Conservation (phyloP, 768 basidiomycete species). For the Auriscalpium microsporum region DNA sequence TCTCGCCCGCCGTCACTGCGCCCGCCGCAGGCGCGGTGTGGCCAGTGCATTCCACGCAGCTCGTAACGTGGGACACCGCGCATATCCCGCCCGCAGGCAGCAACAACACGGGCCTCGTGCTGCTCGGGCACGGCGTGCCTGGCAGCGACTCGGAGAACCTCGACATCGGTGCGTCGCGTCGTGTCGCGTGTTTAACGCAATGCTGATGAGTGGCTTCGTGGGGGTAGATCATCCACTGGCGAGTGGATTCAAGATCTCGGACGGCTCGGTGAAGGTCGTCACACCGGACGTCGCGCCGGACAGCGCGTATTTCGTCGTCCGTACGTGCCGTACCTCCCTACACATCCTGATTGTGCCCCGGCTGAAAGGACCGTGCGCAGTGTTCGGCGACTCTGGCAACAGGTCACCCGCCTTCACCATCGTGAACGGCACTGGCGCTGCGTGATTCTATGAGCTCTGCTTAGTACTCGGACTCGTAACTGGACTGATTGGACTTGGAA, state of each 20-base stretch:
- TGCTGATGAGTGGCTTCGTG: background rate
- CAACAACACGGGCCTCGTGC: background rate
- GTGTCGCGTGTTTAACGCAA: background rate
- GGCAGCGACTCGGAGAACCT: background rate
- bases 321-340: background rate
- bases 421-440: background rate
- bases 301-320: background rate
- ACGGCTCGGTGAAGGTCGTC: background rate
- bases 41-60: background rate
- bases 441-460: no score
- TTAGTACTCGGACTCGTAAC: no score
- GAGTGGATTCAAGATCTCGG: background rate
- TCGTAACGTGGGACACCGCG: conserved; percentile 1
- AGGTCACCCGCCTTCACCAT: conserved; percentile 27
- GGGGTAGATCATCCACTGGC: conserved; percentile 1
- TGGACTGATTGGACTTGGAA: no score
- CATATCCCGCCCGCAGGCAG: background rate
- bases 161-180: background rate
- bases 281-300: background rate
- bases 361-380: conserved; percentile 6
- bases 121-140: background rate
- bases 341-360: background rate
- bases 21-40: conserved; percentile 4
- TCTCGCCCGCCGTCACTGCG: background rate
- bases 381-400: conserved; percentile 32